Conservation (phyloP, 2,329 filamentous ascomycete genomes). For the Plenodomus tracheiphilus region DNA sequence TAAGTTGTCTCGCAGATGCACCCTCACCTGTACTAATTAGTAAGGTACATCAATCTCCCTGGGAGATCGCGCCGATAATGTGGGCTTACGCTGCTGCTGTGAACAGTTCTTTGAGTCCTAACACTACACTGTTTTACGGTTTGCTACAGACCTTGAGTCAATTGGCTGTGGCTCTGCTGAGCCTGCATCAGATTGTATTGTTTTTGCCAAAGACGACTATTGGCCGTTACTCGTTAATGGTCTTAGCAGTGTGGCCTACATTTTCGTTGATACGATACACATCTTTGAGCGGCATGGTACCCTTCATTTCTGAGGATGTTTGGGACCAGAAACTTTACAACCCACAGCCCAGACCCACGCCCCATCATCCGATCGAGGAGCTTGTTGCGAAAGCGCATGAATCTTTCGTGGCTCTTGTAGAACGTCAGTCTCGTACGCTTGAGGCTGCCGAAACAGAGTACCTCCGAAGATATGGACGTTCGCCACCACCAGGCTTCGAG, state of each 20-base stretch:
- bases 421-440: constrained; percentile 47
- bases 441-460: constrained; percentile 45
- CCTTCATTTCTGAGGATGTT: background rate
- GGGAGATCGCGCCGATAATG: constrained; percentile 3
- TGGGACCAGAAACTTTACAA: background rate
- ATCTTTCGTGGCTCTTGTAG: constrained; percentile 31
- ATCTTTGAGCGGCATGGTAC: background rate
- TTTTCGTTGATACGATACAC: constrained; percentile 1
- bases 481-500: constrained; percentile 54
- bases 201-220: background rate
- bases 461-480: constrained; percentile 46
- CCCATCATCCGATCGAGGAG: constrained; percentile 1
- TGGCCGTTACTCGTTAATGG: background rate
- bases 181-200: background rate
- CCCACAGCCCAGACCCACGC: background rate
- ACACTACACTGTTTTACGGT: background rate
- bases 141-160: background rate
- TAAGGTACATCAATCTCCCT: constrained; percentile 1
- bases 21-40: background rate
- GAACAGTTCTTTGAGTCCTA: background rate
- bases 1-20: background rate
- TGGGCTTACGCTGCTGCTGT: constrained; percentile 1
- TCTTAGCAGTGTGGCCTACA: constrained; percentile 1
- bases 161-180: background rate
- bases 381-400: background rate